Percentiles rank a stretch among this genome's conserved stretches.
These are phyloP conservation scores for Diaporthe eres DNA, from an alignment of 2,329 filamentous ascomycete species.

Conservation along the genomic window DNA sequence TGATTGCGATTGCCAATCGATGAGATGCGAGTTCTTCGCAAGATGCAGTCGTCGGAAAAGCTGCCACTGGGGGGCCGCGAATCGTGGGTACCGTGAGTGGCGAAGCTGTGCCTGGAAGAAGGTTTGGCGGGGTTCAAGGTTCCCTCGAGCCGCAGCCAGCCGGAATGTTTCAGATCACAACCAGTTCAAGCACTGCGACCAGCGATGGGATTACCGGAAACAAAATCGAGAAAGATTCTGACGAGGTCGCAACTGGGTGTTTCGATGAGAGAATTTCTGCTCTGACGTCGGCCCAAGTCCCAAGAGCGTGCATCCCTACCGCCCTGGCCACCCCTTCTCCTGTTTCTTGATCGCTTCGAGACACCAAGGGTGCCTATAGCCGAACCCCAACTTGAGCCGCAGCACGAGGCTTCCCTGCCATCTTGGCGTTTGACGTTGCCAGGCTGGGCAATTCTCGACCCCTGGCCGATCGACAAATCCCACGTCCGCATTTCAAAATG, in stretches of 20 bases:
- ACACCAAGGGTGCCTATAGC: slow-evolving; percentile 26
- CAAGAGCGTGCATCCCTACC: slow-evolving; percentile 19
- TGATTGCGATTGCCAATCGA: not conserved
- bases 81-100: slow-evolving; percentile 23
- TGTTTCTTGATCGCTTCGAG: slow-evolving; percentile 23
- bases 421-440: slow-evolving; percentile 32
- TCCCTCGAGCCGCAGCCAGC: slow-evolving; percentile 23
- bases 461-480: slow-evolving; percentile 16
- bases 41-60: not conserved
- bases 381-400: slow-evolving; percentile 22
- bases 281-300: slow-evolving; percentile 17
- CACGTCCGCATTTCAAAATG: slow-evolving; percentile 8
- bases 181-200: slow-evolving; percentile 11
- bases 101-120: slow-evolving; percentile 13
- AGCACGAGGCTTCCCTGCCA: slow-evolving; percentile 22
- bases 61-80: not conserved
- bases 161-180: slow-evolving; percentile 29
- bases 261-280: slow-evolving; percentile 27
- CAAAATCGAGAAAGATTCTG: not conserved
- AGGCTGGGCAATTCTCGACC: slow-evolving; percentile 24
- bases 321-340: slow-evolving; percentile 20
- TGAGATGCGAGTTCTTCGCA: not conserved
- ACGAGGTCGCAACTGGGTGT: not conserved
- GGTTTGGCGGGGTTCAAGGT: slow-evolving; percentile 5
- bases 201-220: not conserved